Conservation (phyloP, 192 early-diverging fungal genomes). For the Gigaspora rosea region DNA sequence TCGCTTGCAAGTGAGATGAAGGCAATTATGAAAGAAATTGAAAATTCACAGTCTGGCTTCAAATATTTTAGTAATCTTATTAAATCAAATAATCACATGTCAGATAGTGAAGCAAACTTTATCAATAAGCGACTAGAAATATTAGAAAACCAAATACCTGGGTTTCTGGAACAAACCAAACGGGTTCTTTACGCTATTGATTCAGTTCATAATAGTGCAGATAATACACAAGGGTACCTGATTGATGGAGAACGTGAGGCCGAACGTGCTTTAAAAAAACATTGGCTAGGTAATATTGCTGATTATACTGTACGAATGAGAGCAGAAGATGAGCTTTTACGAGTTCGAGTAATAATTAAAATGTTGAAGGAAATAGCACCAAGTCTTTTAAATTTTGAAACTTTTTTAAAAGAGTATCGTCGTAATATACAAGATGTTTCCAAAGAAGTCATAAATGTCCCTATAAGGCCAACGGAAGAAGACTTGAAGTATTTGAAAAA, state of each 20-base stretch:
- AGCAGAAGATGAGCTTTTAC: slow-evolving; percentile 7
- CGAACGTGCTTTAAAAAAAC: not conserved
- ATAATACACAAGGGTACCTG: slow-evolving; percentile 4
- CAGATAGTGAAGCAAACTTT: slow-evolving; percentile 7
- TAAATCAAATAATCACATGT: too few relatives aligned
- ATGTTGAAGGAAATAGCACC: not conserved
- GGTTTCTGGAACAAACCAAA: not conserved
- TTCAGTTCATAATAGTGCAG: not conserved
- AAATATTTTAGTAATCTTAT: too few relatives aligned
- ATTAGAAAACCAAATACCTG: not conserved
- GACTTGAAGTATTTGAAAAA: slow-evolving; percentile 1
- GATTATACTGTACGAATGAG: not conserved
- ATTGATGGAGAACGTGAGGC: slow-evolving; percentile 27
- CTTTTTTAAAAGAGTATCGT: slow-evolving; percentile 15
- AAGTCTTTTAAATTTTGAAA: not conserved
- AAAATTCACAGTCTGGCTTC: not conserved
- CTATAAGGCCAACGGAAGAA: not conserved
- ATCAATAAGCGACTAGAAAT: not conserved
- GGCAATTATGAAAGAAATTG: not conserved
- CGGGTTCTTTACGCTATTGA: not conserved
- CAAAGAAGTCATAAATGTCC: not conserved
- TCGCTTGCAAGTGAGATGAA: not conserved
- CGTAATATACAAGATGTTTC: not conserved
- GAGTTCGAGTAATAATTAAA: not conserved
- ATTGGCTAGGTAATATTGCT: not conserved